A percentile compares a stretch with the other conserved stretches of the same genome.
These are phyloP conservation scores for Penicillium sp. DNA, from an alignment of 2,329 filamentous ascomycete genomes.

Conservation along the genomic window DNA sequence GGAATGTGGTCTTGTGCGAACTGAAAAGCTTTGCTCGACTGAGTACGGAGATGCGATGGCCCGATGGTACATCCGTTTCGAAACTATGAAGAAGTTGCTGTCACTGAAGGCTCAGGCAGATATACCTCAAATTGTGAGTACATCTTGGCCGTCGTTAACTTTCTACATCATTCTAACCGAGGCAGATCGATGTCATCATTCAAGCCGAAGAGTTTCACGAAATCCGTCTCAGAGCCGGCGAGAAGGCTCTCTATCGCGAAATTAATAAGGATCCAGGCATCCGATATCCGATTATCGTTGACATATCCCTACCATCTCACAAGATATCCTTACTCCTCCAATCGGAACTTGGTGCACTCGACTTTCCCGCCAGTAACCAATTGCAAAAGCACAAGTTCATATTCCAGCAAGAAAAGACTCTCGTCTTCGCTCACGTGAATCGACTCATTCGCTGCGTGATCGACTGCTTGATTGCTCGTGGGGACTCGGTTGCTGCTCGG, in stretches of 20 bases:
- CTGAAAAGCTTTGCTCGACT: constrained; percentile 61
- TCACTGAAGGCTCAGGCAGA: constrained; percentile 62
- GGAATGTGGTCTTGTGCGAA: constrained; percentile 59
- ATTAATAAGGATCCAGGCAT: constrained; percentile 71
- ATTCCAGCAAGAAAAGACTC: constrained; percentile 60
- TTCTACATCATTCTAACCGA: constrained; percentile 12
- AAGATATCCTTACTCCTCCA: constrained; percentile 81
- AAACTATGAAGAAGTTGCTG: constrained; percentile 74
- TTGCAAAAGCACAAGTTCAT: constrained; percentile 57
- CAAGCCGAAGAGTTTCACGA: constrained; percentile 73
- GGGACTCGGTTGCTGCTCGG: constrained; percentile 68
- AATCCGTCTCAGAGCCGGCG: constrained; percentile 68
- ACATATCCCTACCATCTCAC: constrained; percentile 66
- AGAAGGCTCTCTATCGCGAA: constrained; percentile 70
- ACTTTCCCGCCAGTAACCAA: constrained; percentile 62
- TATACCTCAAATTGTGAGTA: constrained; percentile 68
- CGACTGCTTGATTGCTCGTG: constrained; percentile 65
- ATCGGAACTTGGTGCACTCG: constrained; percentile 67
- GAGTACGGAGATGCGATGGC: constrained; percentile 80
- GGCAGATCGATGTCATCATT: constrained; percentile 65
- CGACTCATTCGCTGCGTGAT: constrained; percentile 74
- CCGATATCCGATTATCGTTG: constrained; percentile 70
- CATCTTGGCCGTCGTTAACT: not conserved
- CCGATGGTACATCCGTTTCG: constrained; percentile 75
- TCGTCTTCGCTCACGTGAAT: constrained; percentile 69